Base-by-base conservation (phyloP, 306 rosid species). In the Trifolium pratense region DNA sequence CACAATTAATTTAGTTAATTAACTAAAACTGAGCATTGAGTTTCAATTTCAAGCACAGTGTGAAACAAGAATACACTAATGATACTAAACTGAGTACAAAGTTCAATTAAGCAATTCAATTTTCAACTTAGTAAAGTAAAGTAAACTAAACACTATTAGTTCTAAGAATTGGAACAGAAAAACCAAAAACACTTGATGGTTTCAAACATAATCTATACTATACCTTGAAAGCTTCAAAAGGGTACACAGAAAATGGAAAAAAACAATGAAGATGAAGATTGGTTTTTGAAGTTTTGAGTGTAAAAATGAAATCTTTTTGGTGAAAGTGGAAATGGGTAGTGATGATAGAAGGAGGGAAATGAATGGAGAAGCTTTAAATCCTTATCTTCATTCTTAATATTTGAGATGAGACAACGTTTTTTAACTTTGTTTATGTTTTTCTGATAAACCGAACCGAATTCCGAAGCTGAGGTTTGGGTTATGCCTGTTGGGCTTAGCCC, bases 331-430 rank as follows among this genome's bases (percentile, higher is more conserved):
- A 79, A 60, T 57, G 88, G 79, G 75, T 70, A 17, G 11, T 70
- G 82, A 66, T 21, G 89, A 85, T 68, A 79, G 79, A 81, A 84
- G 74, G 86, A 80, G 84, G 90, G 88, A 83, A 90, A 90, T 84
- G 97, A 86, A 88, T 76, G 97, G 98, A 74, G 92, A 85, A 75
- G 86, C 88, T 87, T 84, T 70, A 81, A 87, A 87, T 89, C 92
- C 98, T 93, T 93, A 93, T 93, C 97, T 80, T 79, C 65, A 46
- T 43, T 68, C 15, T 37, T 59, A 10, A 23, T 34, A 57, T 34
- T 25, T 56, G 34, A 25, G 64, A 25, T 9, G 5, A 65, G 21
- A 68, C 74, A 69, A 60, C 39, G 62, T 31, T 68, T 53, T 43
- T 80, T 23, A 52, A 15, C 56, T 66, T 46, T 74, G 75, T 59